Evolutionary conservation across 768 basidiomycete genomes (phyloP).

Genomic region (Trametes maxima): DNA sequence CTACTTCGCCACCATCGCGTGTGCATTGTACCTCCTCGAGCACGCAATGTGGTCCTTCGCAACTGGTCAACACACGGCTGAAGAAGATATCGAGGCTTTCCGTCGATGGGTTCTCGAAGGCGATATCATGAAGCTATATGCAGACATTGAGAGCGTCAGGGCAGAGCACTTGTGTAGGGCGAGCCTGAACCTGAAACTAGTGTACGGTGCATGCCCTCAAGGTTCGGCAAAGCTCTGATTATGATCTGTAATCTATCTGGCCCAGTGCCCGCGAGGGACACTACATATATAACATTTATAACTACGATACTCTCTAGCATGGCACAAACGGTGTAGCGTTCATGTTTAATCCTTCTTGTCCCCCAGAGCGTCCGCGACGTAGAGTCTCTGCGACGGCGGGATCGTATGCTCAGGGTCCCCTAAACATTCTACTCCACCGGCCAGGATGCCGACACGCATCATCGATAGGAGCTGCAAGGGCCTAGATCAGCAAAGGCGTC

Average conservation of each 20-base stretch:
- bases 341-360: neutral
- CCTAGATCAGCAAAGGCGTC: neutral
- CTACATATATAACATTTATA: too few species aligned
- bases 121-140: neutral
- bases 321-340: too few species aligned
- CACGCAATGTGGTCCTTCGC: neutral
- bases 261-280: too few species aligned
- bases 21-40: slow-evolving; percentile 2
- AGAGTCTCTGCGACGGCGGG: slow-evolving; percentile 3
- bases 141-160: neutral
- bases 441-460: slow-evolving; percentile 61
- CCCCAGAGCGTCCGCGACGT: neutral
- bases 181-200: neutral
- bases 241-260: too few species aligned
- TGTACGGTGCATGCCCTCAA: neutral
- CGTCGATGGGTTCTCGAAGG: neutral
- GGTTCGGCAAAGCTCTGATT: neutral
- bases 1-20: neutral
- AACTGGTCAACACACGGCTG: neutral
- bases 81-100: slow-evolving; percentile 1
- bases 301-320: too few species aligned
- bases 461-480: slow-evolving; percentile 48
- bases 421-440: slow-evolving; percentile 42
- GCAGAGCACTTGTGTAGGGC: neutral
- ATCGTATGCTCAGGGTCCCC: neutral